These are phyloP conservation scores for Cytauxzoon felis DNA, from an alignment of 169 alveolate genomes.

Conservation along the genomic window DNA sequence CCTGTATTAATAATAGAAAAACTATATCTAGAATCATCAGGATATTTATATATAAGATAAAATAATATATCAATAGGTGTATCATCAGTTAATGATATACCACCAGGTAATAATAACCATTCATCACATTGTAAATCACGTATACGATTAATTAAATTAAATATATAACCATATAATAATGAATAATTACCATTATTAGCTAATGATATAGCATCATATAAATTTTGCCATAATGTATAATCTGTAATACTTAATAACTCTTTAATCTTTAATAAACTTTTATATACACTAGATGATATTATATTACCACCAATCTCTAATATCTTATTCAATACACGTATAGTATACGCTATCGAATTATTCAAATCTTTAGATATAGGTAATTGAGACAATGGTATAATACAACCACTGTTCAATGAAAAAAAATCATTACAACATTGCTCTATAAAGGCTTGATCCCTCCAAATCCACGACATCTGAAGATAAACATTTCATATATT, in stretches of 20 bases:
- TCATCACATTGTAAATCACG: constrained; percentile 53
- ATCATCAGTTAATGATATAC: constrained; percentile 33
- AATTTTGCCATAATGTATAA: constrained; percentile 52
- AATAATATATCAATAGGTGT: constrained; percentile 52
- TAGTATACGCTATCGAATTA: constrained; percentile 24
- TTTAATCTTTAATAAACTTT: constrained; percentile 37
- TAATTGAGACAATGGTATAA: constrained; percentile 44
- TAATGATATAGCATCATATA: constrained; percentile 26
- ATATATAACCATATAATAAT: constrained; percentile 50
- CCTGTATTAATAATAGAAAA: constrained; percentile 54
- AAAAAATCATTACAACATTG: constrained; percentile 56
- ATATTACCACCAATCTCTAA: constrained; percentile 50
- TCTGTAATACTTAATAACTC: constrained; percentile 52
- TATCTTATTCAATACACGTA: constrained; percentile 38
- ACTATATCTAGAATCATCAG: constrained; percentile 17
- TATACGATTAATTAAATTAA: constrained; percentile 41
- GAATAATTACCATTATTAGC: constrained; percentile 47
- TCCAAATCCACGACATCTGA: constrained; percentile 62
- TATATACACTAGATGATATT: constrained; percentile 22
- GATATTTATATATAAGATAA: constrained; percentile 39
- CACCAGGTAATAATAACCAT: constrained; percentile 58
- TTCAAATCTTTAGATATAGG: constrained; percentile 40
- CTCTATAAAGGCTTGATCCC: constrained; percentile 61
- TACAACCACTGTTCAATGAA: constrained; percentile 55
- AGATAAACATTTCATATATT: too few species aligned